A percentile compares a stretch with the other conserved stretches of the same genome.
Conservation (phyloP, 352 stramenopile genomes). For the Achlya hypogyna region DNA sequence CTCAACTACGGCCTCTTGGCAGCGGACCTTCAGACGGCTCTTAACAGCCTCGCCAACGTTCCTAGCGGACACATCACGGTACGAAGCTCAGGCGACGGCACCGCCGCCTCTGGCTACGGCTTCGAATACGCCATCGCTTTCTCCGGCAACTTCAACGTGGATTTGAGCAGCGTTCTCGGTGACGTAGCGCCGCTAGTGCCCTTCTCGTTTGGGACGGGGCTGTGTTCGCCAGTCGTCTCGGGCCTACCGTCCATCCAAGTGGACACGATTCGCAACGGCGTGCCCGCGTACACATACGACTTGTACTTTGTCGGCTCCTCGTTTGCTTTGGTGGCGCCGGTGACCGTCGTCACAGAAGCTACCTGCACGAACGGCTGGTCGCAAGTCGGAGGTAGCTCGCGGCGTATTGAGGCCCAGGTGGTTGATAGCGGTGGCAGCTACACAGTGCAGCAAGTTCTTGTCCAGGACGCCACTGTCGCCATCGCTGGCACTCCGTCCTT, state of each 20-base stretch:
- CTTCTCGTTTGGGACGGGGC: conserved; percentile 36
- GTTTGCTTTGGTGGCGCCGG: conserved; percentile 24
- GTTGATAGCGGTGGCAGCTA: conserved; percentile 46
- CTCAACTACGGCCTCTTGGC: conserved; percentile 65
- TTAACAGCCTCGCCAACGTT: conserved; percentile 57
- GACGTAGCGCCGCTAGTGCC: conserved; percentile 42
- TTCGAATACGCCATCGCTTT: conserved; percentile 73
- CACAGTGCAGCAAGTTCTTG: conserved; percentile 45
- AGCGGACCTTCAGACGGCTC: conserved; percentile 35
- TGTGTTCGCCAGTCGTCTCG: conserved; percentile 33
- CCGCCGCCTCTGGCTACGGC: conserved; percentile 57
- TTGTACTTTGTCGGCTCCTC: conserved; percentile 60
- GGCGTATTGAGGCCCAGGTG: conserved; percentile 34
- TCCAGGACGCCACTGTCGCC: conserved; percentile 24
- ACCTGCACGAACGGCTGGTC: conserved; percentile 26
- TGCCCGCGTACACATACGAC: conserved; percentile 57
- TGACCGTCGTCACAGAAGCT: conserved; percentile 33
- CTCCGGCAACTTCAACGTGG: conserved; percentile 39
- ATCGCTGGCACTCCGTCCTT: conserved; percentile 27
- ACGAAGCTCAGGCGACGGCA: conserved; percentile 51
- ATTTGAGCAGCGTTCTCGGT: conserved; percentile 47
- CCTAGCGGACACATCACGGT: conserved; percentile 41
- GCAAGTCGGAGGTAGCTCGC: conserved; percentile 31
- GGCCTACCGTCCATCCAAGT: conserved; percentile 49
- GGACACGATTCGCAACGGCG: conserved; percentile 55